Evolutionary conservation across 257 asterid genomes (phyloP).

Genomic region (Haberlea rhodopensis): DNA sequence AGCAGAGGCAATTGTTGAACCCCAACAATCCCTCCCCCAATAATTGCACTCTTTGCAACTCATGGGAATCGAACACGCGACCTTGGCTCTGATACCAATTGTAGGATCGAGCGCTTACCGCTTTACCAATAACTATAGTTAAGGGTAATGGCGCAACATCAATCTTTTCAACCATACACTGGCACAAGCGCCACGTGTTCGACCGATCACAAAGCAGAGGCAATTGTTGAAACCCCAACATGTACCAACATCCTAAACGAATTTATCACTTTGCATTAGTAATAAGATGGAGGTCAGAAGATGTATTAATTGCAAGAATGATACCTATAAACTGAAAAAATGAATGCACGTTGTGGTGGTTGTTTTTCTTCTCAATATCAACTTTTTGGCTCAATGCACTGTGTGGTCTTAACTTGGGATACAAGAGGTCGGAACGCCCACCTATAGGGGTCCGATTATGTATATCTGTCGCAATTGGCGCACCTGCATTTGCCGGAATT

Average conservation of each 20-base stretch:
- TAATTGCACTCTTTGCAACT: too few species aligned
- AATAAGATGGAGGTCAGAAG: conserved; percentile 29
- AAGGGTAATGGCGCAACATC: too few species aligned
- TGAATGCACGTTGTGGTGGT: conserved; percentile 90
- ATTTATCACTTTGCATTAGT: conserved; percentile 65
- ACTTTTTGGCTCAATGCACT: conserved; percentile 73
- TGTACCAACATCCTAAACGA: conserved; percentile 77
- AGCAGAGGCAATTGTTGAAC: too few species aligned
- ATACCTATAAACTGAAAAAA: conserved; percentile 71
- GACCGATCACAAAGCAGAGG: too few species aligned
- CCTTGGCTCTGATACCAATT: too few species aligned
- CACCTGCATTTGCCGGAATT: conserved; percentile 74
- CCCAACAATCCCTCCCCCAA: too few species aligned
- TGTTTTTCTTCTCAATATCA: conserved; percentile 56
- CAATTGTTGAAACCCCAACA: too few species aligned
- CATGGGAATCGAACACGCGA: too few species aligned
- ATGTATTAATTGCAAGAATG: conserved; percentile 66
- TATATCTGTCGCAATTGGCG: conserved; percentile 64
- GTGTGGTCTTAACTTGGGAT: conserved; percentile 79
- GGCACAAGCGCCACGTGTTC: too few species aligned
- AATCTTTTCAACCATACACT: too few species aligned
- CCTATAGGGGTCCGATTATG: conserved; percentile 72
- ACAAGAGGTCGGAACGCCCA: conserved; percentile 64
- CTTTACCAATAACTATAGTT: too few species aligned
- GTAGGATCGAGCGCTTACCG: too few species aligned